These are phyloP conservation scores for Clarkia xantiana DNA, from an alignment of 345 rosid genomes.

Conservation along the genomic window DNA sequence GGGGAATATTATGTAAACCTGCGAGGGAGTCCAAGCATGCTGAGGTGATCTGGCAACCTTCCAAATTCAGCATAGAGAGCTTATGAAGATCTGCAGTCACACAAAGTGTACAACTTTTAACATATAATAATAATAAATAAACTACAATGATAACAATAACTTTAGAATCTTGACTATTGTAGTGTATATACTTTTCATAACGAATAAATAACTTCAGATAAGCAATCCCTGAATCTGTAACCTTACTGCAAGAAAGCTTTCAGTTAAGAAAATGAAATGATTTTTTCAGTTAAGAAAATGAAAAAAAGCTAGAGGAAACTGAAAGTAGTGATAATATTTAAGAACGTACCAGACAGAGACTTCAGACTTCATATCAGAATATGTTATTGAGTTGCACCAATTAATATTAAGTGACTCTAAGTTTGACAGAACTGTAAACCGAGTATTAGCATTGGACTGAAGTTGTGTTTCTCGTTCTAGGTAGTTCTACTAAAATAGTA, in stretches of 20 bases:
- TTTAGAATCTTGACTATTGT: not conserved
- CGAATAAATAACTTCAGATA: slow-evolving; percentile 41
- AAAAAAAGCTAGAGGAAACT: not conserved
- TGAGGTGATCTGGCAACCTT: slow-evolving; percentile 74
- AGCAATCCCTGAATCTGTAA: slow-evolving; percentile 62
- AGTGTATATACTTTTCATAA: not conserved
- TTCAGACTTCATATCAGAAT: slow-evolving; percentile 65
- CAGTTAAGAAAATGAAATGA: slow-evolving; percentile 31
- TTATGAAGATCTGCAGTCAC: slow-evolving; percentile 45
- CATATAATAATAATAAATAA: not conserved
- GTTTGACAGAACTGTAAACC: slow-evolving; percentile 42
- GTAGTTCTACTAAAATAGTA: too few relatives aligned
- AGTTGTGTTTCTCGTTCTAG: too few relatives aligned
- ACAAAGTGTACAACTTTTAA: not conserved
- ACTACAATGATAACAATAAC: not conserved
- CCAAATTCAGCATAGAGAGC: slow-evolving; percentile 65
- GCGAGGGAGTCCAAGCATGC: slow-evolving; percentile 70
- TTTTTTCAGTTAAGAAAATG: not conserved
- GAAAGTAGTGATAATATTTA: not conserved
- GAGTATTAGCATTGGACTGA: not conserved
- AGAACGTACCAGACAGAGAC: slow-evolving; percentile 50
- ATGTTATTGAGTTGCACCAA: slow-evolving; percentile 81
- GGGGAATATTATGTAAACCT: too few relatives aligned
- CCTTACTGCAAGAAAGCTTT: slow-evolving; percentile 60
- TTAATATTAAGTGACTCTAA: slow-evolving; percentile 67